A percentile compares a stretch with the other conserved stretches of the same genome.
These are phyloP conservation scores for Plantago coronopus DNA, from an alignment of 305 asterid genomes.

Conservation along the genomic window DNA sequence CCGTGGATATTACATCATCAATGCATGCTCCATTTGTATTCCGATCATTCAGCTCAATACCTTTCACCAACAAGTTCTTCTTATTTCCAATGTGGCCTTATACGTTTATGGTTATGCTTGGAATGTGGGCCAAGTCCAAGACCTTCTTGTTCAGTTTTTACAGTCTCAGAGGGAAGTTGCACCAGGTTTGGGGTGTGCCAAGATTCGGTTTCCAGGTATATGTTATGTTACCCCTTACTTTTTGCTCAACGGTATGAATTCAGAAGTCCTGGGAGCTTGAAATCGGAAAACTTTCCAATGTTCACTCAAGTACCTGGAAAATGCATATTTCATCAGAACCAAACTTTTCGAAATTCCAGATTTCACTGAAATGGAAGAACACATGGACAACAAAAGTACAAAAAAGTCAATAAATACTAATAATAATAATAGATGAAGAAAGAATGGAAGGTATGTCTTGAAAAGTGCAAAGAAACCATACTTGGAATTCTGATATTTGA, in stretches of 20 bases:
- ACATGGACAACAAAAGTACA: not conserved
- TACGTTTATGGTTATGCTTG: constrained; percentile 51
- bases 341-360: not conserved
- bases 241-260: not conserved
- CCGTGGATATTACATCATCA: constrained; percentile 68
- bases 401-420: too few species aligned
- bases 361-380: not conserved
- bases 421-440: too few species aligned
- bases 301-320: not conserved
- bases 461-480: not conserved
- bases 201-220: constrained; percentile 86
- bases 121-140: constrained; percentile 85
- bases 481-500: not conserved
- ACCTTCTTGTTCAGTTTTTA: constrained; percentile 63
- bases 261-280: too few species aligned
- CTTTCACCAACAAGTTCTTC: constrained; percentile 55
- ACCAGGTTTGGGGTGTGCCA: constrained; percentile 82
- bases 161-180: constrained; percentile 63
- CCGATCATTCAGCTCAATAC: constrained; percentile 72
- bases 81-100: constrained; percentile 75
- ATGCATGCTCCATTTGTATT: constrained; percentile 67
- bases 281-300: too few species aligned
- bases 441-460: not conserved
- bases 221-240: not conserved
- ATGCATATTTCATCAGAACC: not conserved